Evolutionary conservation across 306 rosid species (phyloP).

Genomic region (Inga leiocalycina): DNA sequence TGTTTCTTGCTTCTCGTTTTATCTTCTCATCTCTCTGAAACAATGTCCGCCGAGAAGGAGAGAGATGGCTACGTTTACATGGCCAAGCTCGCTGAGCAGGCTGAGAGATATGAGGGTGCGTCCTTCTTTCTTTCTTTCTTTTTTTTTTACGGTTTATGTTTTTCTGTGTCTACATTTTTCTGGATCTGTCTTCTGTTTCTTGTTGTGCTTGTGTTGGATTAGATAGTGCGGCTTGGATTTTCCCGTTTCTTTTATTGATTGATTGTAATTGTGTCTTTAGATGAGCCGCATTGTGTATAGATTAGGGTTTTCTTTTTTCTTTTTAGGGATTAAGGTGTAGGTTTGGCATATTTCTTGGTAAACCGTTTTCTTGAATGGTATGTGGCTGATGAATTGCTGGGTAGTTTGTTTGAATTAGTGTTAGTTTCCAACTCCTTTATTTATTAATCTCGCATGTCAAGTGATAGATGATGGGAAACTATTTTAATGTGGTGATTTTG

Average conservation of each 20-base stretch:
- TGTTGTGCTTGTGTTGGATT: background rate
- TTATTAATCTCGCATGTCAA: background rate
- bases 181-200: conserved; percentile 9
- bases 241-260: background rate
- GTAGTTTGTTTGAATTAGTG: background rate
- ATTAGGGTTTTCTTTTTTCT: background rate
- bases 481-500: background rate
- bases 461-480: background rate
- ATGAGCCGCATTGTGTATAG: background rate
- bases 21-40: conserved; percentile 36
- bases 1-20: background rate
- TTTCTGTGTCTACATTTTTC: background rate
- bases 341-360: background rate
- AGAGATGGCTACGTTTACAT: conserved; percentile 89
- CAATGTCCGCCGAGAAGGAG: conserved; percentile 78
- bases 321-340: background rate
- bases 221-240: background rate
- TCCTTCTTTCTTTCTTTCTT: background rate
- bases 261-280: background rate
- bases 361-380: background rate
- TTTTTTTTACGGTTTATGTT: background rate
- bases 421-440: background rate
- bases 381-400: background rate
- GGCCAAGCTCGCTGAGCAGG: conserved; percentile 93
- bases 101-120: conserved; percentile 90